Conservation (phyloP, 352 stramenopile species). For the Plasmopara viticola region DNA sequence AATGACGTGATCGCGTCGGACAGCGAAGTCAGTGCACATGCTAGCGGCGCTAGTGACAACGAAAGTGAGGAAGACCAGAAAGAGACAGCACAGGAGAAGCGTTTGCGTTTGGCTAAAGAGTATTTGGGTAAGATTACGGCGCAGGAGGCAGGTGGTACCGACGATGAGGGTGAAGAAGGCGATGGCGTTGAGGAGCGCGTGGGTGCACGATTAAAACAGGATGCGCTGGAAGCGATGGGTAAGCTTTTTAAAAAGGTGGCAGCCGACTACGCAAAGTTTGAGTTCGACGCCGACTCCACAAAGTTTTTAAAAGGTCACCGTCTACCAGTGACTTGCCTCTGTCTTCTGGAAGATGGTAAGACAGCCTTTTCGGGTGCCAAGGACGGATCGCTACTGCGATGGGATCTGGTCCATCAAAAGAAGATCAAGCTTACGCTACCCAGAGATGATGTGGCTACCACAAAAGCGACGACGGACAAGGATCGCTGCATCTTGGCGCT, state of each 20-base stretch:
- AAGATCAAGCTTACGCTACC: constrained; percentile 65
- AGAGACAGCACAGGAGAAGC: constrained; percentile 86
- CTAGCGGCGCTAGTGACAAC: constrained; percentile 10
- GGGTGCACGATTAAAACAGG: constrained; percentile 71
- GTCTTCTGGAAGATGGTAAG: constrained; percentile 83
- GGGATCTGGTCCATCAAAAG: constrained; percentile 77
- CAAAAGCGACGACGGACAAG: constrained; percentile 59
- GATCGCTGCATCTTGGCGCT: constrained; percentile 80
- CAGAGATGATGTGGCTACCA: constrained; percentile 43
- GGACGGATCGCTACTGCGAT: constrained; percentile 89
- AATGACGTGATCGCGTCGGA: constrained; percentile 68
- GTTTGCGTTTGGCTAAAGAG: constrained; percentile 83
- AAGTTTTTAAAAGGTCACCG: constrained; percentile 71
- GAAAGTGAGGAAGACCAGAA: constrained; percentile 51
- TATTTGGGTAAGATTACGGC: constrained; percentile 81
- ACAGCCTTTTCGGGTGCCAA: constrained; percentile 89
- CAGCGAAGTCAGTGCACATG: constrained; percentile 46
- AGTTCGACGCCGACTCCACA: constrained; percentile 75
- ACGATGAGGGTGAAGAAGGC: constrained; percentile 31
- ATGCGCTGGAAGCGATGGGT: constrained; percentile 79
- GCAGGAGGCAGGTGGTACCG: constrained; percentile 40
- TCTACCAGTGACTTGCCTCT: constrained; percentile 85
- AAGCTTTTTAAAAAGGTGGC: constrained; percentile 87
- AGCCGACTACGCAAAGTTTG: constrained; percentile 63
- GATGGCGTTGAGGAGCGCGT: constrained; percentile 67